Conservation (phyloP, 495 filamentous ascomycete genomes). For the Penicillium arizonense region DNA sequence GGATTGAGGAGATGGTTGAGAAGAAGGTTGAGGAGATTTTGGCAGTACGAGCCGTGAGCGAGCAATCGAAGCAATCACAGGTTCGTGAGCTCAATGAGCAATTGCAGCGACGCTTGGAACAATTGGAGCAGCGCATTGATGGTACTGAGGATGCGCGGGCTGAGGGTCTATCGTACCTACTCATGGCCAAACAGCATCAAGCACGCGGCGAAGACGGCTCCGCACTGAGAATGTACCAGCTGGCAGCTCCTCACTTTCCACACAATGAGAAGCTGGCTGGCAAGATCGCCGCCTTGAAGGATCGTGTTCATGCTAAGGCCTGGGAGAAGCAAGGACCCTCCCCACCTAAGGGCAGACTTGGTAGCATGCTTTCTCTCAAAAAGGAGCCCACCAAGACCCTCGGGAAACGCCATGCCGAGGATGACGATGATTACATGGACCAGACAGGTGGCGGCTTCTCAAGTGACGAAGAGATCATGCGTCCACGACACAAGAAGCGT, state of each 20-base stretch:
- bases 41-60: constrained; percentile 60
- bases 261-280: constrained; percentile 73
- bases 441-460: constrained; percentile 20
- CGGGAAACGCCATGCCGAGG: constrained; percentile 35
- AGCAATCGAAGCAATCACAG: constrained; percentile 46
- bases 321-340: constrained; percentile 13
- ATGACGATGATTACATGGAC: constrained; percentile 35
- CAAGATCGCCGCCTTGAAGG: constrained; percentile 72
- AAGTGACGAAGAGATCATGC: constrained; percentile 30
- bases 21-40: constrained; percentile 87
- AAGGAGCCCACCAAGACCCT: constrained; percentile 28
- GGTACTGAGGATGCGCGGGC: constrained; percentile 69
- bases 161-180: constrained; percentile 77
- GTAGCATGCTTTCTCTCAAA: constrained; percentile 42
- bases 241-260: constrained; percentile 82
- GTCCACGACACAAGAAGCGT: constrained; percentile 41
- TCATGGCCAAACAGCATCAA: constrained; percentile 91
- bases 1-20: constrained; percentile 87
- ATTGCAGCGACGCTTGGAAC: constrained; percentile 76
- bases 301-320: constrained; percentile 49
- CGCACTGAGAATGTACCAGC: constrained; percentile 82
- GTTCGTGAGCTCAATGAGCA: constrained; percentile 66
- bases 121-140: constrained; percentile 81
- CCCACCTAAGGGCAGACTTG: constrained; percentile 27
- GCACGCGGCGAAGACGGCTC: constrained; percentile 74